Evolutionary conservation across 495 filamentous ascomycete genomes (phyloP).

Genomic region (Entonaema liquescens): DNA sequence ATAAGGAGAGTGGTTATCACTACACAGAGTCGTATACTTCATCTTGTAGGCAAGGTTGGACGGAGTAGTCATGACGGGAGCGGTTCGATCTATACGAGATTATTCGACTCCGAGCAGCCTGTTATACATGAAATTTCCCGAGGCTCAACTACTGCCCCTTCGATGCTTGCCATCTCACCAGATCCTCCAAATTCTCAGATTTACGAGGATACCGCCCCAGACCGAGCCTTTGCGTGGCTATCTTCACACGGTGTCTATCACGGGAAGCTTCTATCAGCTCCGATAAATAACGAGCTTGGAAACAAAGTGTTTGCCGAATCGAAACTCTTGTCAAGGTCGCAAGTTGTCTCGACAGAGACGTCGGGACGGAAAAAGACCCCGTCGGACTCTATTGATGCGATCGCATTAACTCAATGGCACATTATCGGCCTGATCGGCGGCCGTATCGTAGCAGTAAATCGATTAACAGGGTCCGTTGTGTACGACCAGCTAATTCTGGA

Average conservation of each 20-base stretch:
- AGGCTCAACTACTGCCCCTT: conserved; percentile 64
- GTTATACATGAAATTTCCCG: conserved; percentile 71
- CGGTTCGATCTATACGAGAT: conserved; percentile 79
- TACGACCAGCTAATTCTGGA: conserved; percentile 90
- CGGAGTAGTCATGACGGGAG: conserved; percentile 80
- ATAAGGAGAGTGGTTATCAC: conserved; percentile 77
- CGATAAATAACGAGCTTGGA: conserved; percentile 65
- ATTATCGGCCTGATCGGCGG: conserved; percentile 85
- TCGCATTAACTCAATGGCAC: conserved; percentile 92
- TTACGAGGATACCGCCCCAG: conserved; percentile 54
- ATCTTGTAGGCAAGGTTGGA: conserved; percentile 79
- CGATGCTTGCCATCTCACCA: conserved; percentile 77
- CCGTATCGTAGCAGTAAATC: conserved; percentile 81
- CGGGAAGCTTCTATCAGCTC: conserved; percentile 70
- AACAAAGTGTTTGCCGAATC: conserved; percentile 72
- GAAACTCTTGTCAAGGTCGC: conserved; percentile 75
- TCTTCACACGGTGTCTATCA: conserved; percentile 87
- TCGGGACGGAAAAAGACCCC: conserved; percentile 68
- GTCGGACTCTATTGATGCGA: conserved; percentile 76
- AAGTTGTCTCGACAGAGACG: conserved; percentile 73
- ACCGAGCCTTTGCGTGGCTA: conserved; percentile 90
- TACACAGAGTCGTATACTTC: conserved; percentile 76
- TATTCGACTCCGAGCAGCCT: conserved; percentile 88
- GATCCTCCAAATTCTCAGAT: conserved; percentile 63
- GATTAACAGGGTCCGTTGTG: conserved; percentile 82